These are phyloP conservation scores for Claviceps lovelessii DNA, from an alignment of 2,329 filamentous ascomycete species.

Conservation along the genomic window DNA sequence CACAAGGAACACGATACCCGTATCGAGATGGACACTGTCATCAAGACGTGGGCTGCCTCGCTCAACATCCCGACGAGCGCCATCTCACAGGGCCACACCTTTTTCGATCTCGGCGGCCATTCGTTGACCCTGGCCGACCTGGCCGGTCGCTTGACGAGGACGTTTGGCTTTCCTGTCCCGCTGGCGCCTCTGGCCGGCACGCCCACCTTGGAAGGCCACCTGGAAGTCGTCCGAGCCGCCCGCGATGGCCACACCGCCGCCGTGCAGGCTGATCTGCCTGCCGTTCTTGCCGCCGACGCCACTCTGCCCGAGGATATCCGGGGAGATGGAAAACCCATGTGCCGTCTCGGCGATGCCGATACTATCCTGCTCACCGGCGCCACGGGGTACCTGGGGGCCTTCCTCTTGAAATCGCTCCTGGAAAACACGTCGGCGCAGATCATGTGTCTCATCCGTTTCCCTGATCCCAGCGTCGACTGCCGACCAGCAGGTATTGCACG, in stretches of 20 bases:
- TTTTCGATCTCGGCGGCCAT: constrained; percentile 71
- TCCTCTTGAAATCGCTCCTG: constrained; percentile 54
- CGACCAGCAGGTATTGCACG: constrained; percentile 54
- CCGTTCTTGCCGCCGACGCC: constrained; percentile 52
- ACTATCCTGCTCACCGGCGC: constrained; percentile 61
- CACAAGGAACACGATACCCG: constrained; percentile 43
- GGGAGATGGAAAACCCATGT: constrained; percentile 37
- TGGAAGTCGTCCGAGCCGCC: constrained; percentile 55
- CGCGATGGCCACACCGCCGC: constrained; percentile 60
- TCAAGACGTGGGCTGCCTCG: constrained; percentile 57
- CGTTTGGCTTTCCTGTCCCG: constrained; percentile 60
- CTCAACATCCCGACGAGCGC: constrained; percentile 48
- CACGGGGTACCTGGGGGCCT: constrained; percentile 64
- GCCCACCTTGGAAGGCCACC: constrained; percentile 57
- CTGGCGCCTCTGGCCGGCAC: constrained; percentile 56
- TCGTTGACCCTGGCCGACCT: constrained; percentile 65
- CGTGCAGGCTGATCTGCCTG: constrained; percentile 60
- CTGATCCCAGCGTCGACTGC: constrained; percentile 50
- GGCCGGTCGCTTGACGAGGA: constrained; percentile 52
- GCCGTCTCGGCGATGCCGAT: constrained; percentile 47
- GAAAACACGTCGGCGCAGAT: constrained; percentile 55
- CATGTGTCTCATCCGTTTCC: constrained; percentile 60
- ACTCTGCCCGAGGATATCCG: constrained; percentile 56
- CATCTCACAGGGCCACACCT: constrained; percentile 58
- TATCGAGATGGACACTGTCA: constrained; percentile 52